A percentile compares a stretch with the other conserved stretches of the same genome.
Conservation (phyloP, 2,329 filamentous ascomycete species). For the Ophiostoma ips region DNA sequence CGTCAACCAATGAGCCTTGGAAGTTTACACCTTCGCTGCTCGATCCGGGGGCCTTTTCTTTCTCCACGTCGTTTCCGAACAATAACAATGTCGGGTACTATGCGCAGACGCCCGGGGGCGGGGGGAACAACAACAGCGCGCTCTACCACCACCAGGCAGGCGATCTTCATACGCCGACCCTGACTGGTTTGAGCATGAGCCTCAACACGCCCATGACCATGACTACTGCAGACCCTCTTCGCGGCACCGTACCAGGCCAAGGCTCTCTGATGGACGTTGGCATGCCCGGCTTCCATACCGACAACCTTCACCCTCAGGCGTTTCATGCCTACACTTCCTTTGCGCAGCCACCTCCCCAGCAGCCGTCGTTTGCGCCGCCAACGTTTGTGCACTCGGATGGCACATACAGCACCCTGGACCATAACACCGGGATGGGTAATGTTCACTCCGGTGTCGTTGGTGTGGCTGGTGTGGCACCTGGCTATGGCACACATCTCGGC, state of each 20-base stretch:
- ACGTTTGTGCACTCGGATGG: conserved; percentile 70
- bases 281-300: conserved; percentile 44
- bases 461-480: conserved; percentile 25
- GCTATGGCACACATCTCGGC: conserved; percentile 1
- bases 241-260: conserved; percentile 37
- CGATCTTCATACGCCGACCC: conserved; percentile 71
- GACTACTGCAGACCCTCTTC: conserved; percentile 49
- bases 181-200: conserved; percentile 59
- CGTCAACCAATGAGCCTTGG: conserved; percentile 61
- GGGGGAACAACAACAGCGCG: conserved; percentile 49
- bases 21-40: conserved; percentile 79
- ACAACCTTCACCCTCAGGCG: conserved; percentile 28
- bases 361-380: conserved; percentile 59
- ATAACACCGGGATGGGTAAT: conserved; percentile 20
- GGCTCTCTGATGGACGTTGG: conserved; percentile 49
- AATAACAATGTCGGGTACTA: conserved; percentile 54
- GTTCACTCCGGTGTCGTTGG: conserved; percentile 64
- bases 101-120: conserved; percentile 70
- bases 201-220: conserved; percentile 72
- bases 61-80: conserved; percentile 58
- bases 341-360: conserved; percentile 41
- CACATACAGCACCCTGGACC: conserved; percentile 44
- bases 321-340: conserved; percentile 61
- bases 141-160: conserved; percentile 73
- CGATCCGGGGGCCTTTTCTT: conserved; percentile 72